Base-by-base conservation (phyloP, 179 eudicot genomes). In the Corrigiola litoralis region DNA sequence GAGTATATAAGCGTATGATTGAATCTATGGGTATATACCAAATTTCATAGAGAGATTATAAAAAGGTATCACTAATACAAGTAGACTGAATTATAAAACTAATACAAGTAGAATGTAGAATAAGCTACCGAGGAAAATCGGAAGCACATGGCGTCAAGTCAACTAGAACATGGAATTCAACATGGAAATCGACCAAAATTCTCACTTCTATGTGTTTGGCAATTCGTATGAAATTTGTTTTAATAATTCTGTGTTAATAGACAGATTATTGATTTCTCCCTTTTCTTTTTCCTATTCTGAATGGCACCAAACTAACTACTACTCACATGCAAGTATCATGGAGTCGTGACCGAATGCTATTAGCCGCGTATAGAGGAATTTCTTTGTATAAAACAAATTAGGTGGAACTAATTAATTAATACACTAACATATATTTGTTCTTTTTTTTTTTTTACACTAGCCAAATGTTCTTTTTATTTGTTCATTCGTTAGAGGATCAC, bases 261-360 rank as follows among this genome's bases (percentile, higher is more conserved):
- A 34, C 44, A 5, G 33, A 18, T 32, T 21, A 24, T 3, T 3
- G 5, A 52, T 52, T 55, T 21, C 32, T 38, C 36, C 2, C 11
- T 29, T 56, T 40, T 38, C 25, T 20, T 34, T 33, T 25, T 20
- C 17, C 17, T 23, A 29, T 41, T 38, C 29, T 49, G 46, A 49
- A 25, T 46, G 24, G 20, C 34, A 58, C 76, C 31, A 50, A 69
- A 68, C 74, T 65, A 69, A 64, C 62, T 24, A 57, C 70, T 55
- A n/a, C 47, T 49, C 80, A 76, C 80, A 71, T 76, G 80, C 69
- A 31, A 51, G 69, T 66, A 70, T 75, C 69, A 65, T 75, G 70
- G 78, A 59, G 70, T 57, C 58, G 55, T 75, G 54, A 65, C 55
- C 72, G 34, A 66, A 32, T 29, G 65, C 66, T 37, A 61, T 55